These are phyloP conservation scores for Eucalyptus brandiana DNA, from an alignment of 345 rosid genomes.

Conservation along the genomic window DNA sequence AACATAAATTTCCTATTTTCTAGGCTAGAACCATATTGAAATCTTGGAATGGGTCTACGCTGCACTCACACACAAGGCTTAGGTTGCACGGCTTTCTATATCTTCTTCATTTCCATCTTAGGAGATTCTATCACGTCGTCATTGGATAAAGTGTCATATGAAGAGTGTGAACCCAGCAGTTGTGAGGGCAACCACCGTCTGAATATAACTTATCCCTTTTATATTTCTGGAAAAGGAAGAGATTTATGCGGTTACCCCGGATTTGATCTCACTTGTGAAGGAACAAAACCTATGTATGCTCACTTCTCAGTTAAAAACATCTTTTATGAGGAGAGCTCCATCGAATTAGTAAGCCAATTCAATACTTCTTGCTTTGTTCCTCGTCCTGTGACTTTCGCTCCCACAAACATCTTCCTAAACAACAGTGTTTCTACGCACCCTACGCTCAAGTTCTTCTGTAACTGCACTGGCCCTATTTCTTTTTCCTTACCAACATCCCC, in stretches of 20 bases:
- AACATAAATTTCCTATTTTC: too few relatives aligned
- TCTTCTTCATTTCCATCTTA: too few relatives aligned
- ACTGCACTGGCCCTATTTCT: not conserved
- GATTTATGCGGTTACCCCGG: not conserved
- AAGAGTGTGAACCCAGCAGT: not conserved
- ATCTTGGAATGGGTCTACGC: too few relatives aligned
- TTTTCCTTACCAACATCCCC: not conserved
- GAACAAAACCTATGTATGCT: not conserved
- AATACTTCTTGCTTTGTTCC: not conserved
- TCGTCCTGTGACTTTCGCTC: not conserved
- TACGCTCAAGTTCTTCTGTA: not conserved
- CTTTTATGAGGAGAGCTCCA: not conserved
- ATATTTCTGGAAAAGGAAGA: not conserved
- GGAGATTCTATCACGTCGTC: too few relatives aligned
- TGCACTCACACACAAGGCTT: too few relatives aligned
- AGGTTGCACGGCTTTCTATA: too few relatives aligned
- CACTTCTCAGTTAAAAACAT: not conserved
- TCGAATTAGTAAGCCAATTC: not conserved
- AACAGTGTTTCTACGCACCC: not conserved
- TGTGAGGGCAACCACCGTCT: not conserved
- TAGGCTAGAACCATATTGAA: too few relatives aligned
- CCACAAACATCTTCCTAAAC: too few relatives aligned
- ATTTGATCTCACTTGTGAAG: not conserved
- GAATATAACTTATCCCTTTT: not conserved
- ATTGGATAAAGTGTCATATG: not conserved